Evolutionary conservation across 257 asterid genomes (phyloP).

Genomic region (Linderniella brevidens): DNA sequence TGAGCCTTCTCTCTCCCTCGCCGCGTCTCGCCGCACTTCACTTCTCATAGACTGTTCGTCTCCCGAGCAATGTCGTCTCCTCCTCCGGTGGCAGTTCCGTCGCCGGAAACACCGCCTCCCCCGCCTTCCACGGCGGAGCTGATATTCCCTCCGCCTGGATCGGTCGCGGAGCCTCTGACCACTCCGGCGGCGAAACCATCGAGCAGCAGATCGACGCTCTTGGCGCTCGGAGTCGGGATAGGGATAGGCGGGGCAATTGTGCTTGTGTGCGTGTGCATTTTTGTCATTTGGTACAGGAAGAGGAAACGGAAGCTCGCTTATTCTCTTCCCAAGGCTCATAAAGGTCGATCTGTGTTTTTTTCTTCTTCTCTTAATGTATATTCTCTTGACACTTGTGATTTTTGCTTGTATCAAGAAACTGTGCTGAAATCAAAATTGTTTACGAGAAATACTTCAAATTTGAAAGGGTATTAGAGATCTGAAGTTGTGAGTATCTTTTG

Average conservation of each 20-base stretch:
- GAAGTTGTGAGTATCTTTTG: too few relatives aligned
- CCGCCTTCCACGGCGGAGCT: background rate
- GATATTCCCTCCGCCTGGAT: too few relatives aligned
- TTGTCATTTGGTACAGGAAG: slow-evolving; percentile 54
- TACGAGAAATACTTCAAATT: too few relatives aligned
- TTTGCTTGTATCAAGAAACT: too few relatives aligned
- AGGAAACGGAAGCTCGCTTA: slow-evolving; percentile 35
- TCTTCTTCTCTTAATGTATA: background rate
- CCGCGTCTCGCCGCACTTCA: slow-evolving; percentile 11
- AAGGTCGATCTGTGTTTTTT: too few relatives aligned
- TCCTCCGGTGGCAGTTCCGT: slow-evolving; percentile 17
- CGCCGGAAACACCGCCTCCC: slow-evolving; percentile 16
- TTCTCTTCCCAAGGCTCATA: slow-evolving; percentile 13
- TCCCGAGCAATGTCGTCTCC: slow-evolving; percentile 18
- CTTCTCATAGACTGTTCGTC: too few relatives aligned
- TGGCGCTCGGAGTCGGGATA: slow-evolving; percentile 74
- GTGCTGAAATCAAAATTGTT: too few relatives aligned
- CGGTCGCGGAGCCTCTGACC: slow-evolving; percentile 8
- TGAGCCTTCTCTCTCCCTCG: too few relatives aligned
- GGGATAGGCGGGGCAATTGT: slow-evolving; percentile 72
- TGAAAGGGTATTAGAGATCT: too few relatives aligned
- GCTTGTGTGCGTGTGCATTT: slow-evolving; percentile 52
- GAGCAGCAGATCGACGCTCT: slow-evolving; percentile 19
- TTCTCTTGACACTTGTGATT: too few relatives aligned
- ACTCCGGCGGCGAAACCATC: slow-evolving; percentile 9